phyloP scores from a whole-genome alignment of 129 eudicot species.

The Centella asiatica region DNA sequence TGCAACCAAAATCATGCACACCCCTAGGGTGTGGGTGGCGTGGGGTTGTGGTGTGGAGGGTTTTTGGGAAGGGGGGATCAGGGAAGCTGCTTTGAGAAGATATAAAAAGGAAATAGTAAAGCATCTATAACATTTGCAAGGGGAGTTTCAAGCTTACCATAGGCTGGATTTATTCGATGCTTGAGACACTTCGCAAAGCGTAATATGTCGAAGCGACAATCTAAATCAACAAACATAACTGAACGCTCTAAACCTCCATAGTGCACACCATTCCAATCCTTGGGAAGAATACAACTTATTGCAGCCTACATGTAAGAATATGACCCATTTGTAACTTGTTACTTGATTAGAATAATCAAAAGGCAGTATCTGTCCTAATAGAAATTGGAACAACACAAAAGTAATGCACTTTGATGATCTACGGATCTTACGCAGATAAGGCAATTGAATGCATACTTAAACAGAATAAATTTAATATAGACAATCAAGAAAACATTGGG shows the following conservation, averaged over 20 bases:
- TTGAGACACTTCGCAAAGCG: slow-evolving; percentile 45
- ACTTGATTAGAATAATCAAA: background rate
- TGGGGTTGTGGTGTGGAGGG: too few species aligned
- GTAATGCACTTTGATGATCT: too few species aligned
- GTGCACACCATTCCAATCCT: slow-evolving; percentile 59
- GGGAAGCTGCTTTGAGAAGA: background rate
- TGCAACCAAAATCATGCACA: too few species aligned
- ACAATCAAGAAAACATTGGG: too few species aligned
- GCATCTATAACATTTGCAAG: background rate
- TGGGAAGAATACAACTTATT: slow-evolving; percentile 64
- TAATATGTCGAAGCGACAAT: slow-evolving; percentile 72
- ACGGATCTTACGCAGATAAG: too few species aligned
- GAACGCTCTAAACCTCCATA: slow-evolving; percentile 65
- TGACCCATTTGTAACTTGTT: background rate
- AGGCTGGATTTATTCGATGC: slow-evolving; percentile 29
- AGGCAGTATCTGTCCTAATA: background rate
- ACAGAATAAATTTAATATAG: too few species aligned
- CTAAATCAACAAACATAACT: slow-evolving; percentile 74
- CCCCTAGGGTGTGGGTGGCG: too few species aligned
- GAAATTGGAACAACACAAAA: too few species aligned
- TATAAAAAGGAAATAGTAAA: background rate
- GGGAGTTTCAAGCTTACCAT: slow-evolving; percentile 7
- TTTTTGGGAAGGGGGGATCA: too few species aligned
- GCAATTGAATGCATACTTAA: too few species aligned
- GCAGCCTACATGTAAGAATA: slow-evolving; percentile 31